Evolutionary conservation across 2,329 filamentous ascomycete species (phyloP), one percentile per base, ranked within the genome.

Genomic region (Penicillium janthinellum): DNA sequence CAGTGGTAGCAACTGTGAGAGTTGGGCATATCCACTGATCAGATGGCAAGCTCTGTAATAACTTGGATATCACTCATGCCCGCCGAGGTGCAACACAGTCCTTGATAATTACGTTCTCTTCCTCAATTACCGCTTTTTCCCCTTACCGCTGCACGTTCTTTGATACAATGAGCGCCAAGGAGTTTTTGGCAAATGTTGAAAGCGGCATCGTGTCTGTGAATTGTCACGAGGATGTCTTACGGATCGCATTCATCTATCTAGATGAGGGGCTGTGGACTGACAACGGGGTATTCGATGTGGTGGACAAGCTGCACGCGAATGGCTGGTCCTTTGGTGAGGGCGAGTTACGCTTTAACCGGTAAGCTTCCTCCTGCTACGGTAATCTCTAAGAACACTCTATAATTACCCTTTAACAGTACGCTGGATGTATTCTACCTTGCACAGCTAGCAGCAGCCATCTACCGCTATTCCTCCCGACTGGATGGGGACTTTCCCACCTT

Each of bases 401-500:
- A 12, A 20, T 20, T 41, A 5, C 1, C 5, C 12, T 41, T 10
- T 41, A 1, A 63, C 42, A 67, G 66, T 51, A 63, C 65, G 49
- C 60, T 68, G 25, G 66, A 68, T 59, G 22, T 67, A 50, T 68
- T 68, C 59, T 66, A 67, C 59, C 58, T 67, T 20, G 57, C 56
- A 38, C 62, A 68, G 51, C 53, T 68, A 12, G 58, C 59, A 56
- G 65, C 60, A 50, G 66, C 59, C 37, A 62, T 67, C 58, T 64
- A 68, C 62, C 61, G 60, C 60, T 60, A 49, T 17, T 56, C 61
- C 50, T 15, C 53, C 39, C 59, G 62, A 63, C 57, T 64, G 0
- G 39, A 61, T 1, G 57, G 53, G 1, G 44, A 57, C 47, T 64
- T 63, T 45, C 63, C 58, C 45, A 57, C 64, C 57, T 34, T 55